Evolutionary conservation across 2,329 filamentous ascomycete genomes (phyloP).

Genomic region (Ophiosphaerella korrae): DNA sequence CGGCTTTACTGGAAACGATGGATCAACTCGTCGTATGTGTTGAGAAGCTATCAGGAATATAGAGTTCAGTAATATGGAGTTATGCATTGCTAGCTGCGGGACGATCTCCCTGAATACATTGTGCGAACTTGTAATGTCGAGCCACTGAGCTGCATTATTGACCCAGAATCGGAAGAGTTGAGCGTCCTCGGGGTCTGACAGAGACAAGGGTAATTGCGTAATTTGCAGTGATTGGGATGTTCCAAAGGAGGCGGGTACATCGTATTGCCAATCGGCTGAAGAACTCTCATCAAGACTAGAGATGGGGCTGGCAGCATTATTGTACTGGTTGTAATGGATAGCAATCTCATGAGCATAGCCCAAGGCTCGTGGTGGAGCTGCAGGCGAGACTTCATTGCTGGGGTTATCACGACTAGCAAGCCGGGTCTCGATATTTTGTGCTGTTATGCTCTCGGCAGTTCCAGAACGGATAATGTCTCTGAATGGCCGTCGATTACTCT

Average conservation of each 20-base stretch:
- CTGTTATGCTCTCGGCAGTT: constrained; percentile 2
- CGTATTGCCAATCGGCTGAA: constrained; percentile 5
- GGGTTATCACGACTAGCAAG: not conserved
- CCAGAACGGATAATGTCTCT: constrained; percentile 3
- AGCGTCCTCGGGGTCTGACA: constrained; percentile 15
- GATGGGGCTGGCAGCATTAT: constrained; percentile 12
- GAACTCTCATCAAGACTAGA: constrained; percentile 12
- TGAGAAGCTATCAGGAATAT: constrained; percentile 48
- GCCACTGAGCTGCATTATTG: constrained; percentile 13
- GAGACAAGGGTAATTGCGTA: constrained; percentile 6
- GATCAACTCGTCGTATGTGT: constrained; percentile 39
- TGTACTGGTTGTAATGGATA: constrained; percentile 2
- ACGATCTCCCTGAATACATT: constrained; percentile 13
- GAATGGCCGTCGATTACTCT: constrained; percentile 4
- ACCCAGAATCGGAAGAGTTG: constrained; percentile 23
- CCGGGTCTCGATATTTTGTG: not conserved
- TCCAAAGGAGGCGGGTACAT: constrained; percentile 1
- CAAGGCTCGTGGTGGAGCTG: not conserved
- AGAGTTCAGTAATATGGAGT: constrained; percentile 48
- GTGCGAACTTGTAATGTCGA: constrained; percentile 19
- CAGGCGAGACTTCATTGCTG: not conserved
- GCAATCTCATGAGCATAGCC: constrained; percentile 5
- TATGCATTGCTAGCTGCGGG: constrained; percentile 33
- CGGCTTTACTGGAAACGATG: constrained; percentile 15
- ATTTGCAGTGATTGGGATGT: not conserved